phyloP scores from a whole-genome alignment of 2,329 filamentous ascomycete species.

The Triangularia setosa region DNA sequence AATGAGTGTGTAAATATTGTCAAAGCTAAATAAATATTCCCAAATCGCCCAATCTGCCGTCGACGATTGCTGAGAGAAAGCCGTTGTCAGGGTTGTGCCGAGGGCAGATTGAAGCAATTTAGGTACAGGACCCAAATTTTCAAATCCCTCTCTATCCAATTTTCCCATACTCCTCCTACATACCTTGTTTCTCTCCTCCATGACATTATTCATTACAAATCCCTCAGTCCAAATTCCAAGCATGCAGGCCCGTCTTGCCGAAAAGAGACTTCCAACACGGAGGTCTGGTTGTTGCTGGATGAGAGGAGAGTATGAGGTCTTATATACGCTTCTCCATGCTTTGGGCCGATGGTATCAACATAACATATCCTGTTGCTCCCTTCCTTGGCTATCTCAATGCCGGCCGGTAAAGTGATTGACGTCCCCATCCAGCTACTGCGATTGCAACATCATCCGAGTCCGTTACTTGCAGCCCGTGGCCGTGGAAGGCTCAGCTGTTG shows the following conservation, averaged over 20 bases:
- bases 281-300: background rate
- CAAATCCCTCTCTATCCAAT: background rate
- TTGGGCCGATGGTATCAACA: background rate
- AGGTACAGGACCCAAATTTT: background rate
- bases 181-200: background rate
- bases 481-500: background rate
- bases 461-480: background rate
- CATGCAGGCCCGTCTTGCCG: background rate
- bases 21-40: background rate
- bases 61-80: background rate
- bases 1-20: background rate
- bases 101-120: background rate
- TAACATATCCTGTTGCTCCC: background rate
- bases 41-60: background rate
- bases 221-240: background rate
- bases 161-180: background rate
- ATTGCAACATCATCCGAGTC: background rate
- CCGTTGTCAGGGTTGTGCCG: background rate
- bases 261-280: too few relatives aligned
- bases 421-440: background rate
- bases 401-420: background rate
- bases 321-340: background rate
- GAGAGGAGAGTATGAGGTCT: background rate
- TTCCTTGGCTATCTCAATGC: background rate
- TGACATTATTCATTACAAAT: background rate